These are phyloP conservation scores for Yarrowia phangngaensis DNA, from an alignment of 805 yeast genomes.

Conservation along the genomic window DNA sequence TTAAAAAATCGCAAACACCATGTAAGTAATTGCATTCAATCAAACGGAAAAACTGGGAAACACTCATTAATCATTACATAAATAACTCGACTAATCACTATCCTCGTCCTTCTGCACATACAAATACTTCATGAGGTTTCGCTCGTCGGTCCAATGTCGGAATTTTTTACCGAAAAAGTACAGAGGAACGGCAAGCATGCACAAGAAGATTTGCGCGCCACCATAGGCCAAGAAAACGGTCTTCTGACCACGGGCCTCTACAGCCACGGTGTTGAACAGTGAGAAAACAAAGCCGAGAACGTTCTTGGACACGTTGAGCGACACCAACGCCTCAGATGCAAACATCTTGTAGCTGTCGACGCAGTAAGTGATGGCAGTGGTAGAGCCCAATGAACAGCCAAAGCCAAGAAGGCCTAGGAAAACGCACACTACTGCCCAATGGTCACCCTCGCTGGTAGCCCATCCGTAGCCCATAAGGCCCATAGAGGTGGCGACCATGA, in stretches of 20 bases:
- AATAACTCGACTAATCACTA: constrained; percentile 9
- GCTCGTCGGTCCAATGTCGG: constrained; percentile 51
- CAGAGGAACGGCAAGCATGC: constrained; percentile 49
- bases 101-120: constrained; percentile 38
- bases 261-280: constrained; percentile 51
- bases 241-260: constrained; percentile 44
- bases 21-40: too few relatives aligned
- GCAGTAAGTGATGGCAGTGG: constrained; percentile 57
- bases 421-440: constrained; percentile 56
- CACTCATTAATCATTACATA: constrained; percentile 32
- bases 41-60: too few relatives aligned
- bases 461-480: constrained; percentile 66
- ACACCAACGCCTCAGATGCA: constrained; percentile 57
- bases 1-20: too few relatives aligned
- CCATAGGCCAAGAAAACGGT: constrained; percentile 54
- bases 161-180: constrained; percentile 53
- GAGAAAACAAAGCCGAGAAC: constrained; percentile 55
- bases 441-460: constrained; percentile 47
- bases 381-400: constrained; percentile 59
- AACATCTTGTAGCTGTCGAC: constrained; percentile 55
- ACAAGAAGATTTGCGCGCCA: constrained; percentile 47
- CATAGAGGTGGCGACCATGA: constrained; percentile 43
- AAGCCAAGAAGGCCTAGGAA: constrained; percentile 56
- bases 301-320: constrained; percentile 54
- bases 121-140: constrained; percentile 44